phyloP scores from a whole-genome alignment of 345 rosid species.

The Draba incana region DNA sequence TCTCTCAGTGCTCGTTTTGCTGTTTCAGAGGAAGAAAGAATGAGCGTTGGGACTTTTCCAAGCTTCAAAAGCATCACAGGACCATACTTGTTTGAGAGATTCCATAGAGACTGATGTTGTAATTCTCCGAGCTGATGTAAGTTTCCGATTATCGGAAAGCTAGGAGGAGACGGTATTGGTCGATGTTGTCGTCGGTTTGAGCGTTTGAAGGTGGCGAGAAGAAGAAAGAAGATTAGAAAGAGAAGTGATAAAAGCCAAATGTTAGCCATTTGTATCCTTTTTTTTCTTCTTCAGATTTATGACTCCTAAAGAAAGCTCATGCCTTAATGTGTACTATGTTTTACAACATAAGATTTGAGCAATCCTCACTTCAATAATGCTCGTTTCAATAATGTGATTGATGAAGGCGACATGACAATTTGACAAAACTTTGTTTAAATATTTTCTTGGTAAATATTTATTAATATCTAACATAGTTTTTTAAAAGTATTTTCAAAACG shows the following conservation, averaged over 20 bases:
- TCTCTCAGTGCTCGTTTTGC: slow-evolving; percentile 47
- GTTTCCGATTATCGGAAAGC: slow-evolving; percentile 57
- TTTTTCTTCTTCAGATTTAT: too few relatives aligned
- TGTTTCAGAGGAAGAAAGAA: slow-evolving; percentile 53
- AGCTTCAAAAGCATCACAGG: slow-evolving; percentile 52
- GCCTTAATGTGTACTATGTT: not conserved
- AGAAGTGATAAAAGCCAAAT: slow-evolving; percentile 23
- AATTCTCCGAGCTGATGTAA: slow-evolving; percentile 41
- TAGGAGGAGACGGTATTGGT: slow-evolving; percentile 49
- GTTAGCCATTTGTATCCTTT: not conserved
- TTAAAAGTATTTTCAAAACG: too few relatives aligned
- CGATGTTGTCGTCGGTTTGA: slow-evolving; percentile 22
- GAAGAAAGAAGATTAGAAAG: not conserved
- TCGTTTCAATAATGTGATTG: not conserved
- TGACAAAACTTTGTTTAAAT: too few relatives aligned
- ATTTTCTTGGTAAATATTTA: too few relatives aligned
- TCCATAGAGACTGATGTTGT: slow-evolving; percentile 45
- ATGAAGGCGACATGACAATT: slow-evolving; percentile 2
- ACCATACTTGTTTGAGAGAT: slow-evolving; percentile 55
- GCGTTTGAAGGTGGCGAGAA: slow-evolving; percentile 8
- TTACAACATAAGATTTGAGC: too few relatives aligned
- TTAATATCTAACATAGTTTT: too few relatives aligned
- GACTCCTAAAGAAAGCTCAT: too few relatives aligned
- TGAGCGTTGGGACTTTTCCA: slow-evolving; percentile 41
- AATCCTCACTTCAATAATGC: not conserved